phyloP scores from a whole-genome alignment of 495 filamentous ascomycete species.

The Penicillium pancosmium region DNA sequence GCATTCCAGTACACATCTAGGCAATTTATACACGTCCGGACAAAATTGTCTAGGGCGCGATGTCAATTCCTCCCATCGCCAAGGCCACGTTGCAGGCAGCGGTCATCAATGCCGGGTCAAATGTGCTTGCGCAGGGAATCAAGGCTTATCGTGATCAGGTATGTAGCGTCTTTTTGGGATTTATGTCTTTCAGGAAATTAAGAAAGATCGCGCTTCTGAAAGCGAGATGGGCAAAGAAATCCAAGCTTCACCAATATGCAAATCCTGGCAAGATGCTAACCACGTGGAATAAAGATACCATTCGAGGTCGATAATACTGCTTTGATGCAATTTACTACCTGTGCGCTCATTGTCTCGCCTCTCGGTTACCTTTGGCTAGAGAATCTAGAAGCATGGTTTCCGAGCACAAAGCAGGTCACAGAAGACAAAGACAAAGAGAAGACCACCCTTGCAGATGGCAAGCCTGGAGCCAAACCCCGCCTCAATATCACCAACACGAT shows the following conservation, averaged over 20 bases:
- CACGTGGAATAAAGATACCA: conserved; percentile 22
- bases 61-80: conserved; percentile 55
- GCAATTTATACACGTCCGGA: not conserved
- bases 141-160: conserved; percentile 64
- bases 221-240: not conserved
- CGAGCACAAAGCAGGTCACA: conserved; percentile 35
- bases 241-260: too few species aligned
- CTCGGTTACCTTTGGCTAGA: conserved; percentile 80
- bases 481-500: conserved; percentile 70
- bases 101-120: conserved; percentile 69
- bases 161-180: conserved; percentile 18
- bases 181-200: not conserved
- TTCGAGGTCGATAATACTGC: conserved; percentile 56
- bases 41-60: not conserved
- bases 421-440: conserved; percentile 23
- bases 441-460: conserved; percentile 19
- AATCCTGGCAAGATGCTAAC: not conserved
- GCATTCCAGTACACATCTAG: not conserved
- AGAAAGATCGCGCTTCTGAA: not conserved
- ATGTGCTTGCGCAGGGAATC: conserved; percentile 74
- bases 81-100: conserved; percentile 67
- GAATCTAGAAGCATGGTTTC: conserved; percentile 53
- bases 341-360: conserved; percentile 67
- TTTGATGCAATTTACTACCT: conserved; percentile 74
- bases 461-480: conserved; percentile 9